Evolutionary conservation across 2,329 filamentous ascomycete species (phyloP), one percentile per base, ranked within the genome.

Genomic region (Alternaria novae-zelandiae): DNA sequence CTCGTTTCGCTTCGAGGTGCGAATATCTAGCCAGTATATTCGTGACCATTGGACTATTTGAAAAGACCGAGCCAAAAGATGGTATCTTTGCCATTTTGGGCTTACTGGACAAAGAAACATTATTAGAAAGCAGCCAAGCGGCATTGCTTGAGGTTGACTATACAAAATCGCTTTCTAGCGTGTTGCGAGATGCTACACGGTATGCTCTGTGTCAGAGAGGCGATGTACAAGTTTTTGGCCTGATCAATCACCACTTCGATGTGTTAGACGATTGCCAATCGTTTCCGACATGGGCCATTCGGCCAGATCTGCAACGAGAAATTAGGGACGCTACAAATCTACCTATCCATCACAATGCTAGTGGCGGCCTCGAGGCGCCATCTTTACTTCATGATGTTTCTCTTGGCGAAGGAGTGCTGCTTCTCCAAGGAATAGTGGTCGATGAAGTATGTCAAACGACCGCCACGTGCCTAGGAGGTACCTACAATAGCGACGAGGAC

Each of bases 271-370:
- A 50, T 5, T 15, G 0, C 4, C 47, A 50, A 21, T 6, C 2
- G 0, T 50, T 30, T 15, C 17, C 47, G 13, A 50, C 47, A 6
- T 50, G 47, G 47, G 6, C 17, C 3, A 2, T 15, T 50, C 47
- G 47, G 5, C n/a, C 3, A 20, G 47, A 50, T 5, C 0, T 13
- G 6, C 46, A 3, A 12, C 10, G 6, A 3, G 10, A 3, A 12
- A 2, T 5, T 12, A 0, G 7, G 2, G 5, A 12, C 5, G 4
- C 11, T 17, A 0, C 1, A 1, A 0, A 0, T 1, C 25, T 49
- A 5, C 46, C 46, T 5, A 1, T 1, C 7, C 1, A 2, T 6
- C 21, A 9, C 12, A 8, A 13, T 3, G 17, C 26, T 13, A 6
- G 6, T 0, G 12, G 3, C 1, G 47, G 26, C 2, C 47, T 50